These are phyloP conservation scores for Xylariomycetidae sp. DNA, from an alignment of 2,329 filamentous ascomycete species.

Conservation along the genomic window DNA sequence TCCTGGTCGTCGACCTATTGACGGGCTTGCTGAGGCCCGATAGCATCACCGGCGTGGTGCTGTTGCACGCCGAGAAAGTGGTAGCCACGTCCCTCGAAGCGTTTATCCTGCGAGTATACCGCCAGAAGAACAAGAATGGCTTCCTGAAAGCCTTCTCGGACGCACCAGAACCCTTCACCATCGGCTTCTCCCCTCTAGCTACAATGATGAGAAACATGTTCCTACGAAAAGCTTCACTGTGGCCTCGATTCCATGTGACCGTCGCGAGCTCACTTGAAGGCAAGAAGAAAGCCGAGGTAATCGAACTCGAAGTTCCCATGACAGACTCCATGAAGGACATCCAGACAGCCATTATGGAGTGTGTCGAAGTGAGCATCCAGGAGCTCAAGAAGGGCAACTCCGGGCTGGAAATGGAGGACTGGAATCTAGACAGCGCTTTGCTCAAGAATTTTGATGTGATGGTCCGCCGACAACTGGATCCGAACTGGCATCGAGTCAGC, in stretches of 20 bases:
- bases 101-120: slow-evolving; percentile 88
- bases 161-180: slow-evolving; percentile 82
- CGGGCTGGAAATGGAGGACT: slow-evolving; percentile 91
- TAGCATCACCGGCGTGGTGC: slow-evolving; percentile 78
- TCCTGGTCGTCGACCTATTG: slow-evolving; percentile 87
- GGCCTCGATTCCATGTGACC: slow-evolving; percentile 87
- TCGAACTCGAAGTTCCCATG: slow-evolving; percentile 95
- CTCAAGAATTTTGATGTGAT: slow-evolving; percentile 89
- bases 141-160: slow-evolving; percentile 97
- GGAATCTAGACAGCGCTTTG: slow-evolving; percentile 89
- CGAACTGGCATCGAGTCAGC: slow-evolving; percentile 94
- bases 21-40: slow-evolving; percentile 76
- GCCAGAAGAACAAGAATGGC: slow-evolving; percentile 88
- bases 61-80: slow-evolving; percentile 83
- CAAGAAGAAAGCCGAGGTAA: slow-evolving; percentile 89
- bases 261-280: slow-evolving; percentile 88
- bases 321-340: slow-evolving; percentile 89
- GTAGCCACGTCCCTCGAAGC: slow-evolving; percentile 85
- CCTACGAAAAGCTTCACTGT: slow-evolving; percentile 78
- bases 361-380: slow-evolving; percentile 88
- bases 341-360: slow-evolving; percentile 90
- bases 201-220: slow-evolving; percentile 93
- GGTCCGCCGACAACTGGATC: slow-evolving; percentile 83
- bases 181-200: slow-evolving; percentile 79
- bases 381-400: slow-evolving; percentile 89